A percentile compares a stretch with the other conserved stretches of the same genome.
Evolutionary conservation across 495 filamentous ascomycete genomes (phyloP).

Genomic region (Pyrenopolyporus hunteri): DNA sequence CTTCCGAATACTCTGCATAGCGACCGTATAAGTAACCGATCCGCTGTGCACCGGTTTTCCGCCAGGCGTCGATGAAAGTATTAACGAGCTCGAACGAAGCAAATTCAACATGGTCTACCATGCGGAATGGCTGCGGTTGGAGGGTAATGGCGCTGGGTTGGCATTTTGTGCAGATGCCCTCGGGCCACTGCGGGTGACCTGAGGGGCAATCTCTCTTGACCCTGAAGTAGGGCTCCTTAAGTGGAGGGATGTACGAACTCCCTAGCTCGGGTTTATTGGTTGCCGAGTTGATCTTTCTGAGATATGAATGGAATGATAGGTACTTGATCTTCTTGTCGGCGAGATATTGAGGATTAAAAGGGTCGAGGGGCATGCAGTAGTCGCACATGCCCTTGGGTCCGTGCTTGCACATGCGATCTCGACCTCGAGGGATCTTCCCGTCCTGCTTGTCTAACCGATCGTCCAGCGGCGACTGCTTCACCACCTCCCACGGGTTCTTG

Average conservation of each 20-base stretch:
- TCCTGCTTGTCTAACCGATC: slow-evolving; percentile 84
- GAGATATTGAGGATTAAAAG: slow-evolving; percentile 85
- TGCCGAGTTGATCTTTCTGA: slow-evolving; percentile 91
- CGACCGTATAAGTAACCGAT: slow-evolving; percentile 91
- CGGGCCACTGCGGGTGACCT: slow-evolving; percentile 90
- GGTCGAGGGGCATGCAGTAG: slow-evolving; percentile 98
- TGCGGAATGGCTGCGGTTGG: slow-evolving; percentile 92
- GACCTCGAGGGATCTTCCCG: slow-evolving; percentile 84
- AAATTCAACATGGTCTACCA: slow-evolving; percentile 99
- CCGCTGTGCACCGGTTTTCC: slow-evolving; percentile 76
- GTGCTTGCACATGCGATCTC: slow-evolving; percentile 95
- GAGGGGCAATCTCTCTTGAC: slow-evolving; percentile 89
- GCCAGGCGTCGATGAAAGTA: slow-evolving; percentile 88
- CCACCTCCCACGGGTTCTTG: slow-evolving; percentile 92
- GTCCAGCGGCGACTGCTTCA: slow-evolving; percentile 85
- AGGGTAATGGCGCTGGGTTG: slow-evolving; percentile 97
- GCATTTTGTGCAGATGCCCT: slow-evolving; percentile 99
- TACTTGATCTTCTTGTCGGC: slow-evolving; percentile 98
- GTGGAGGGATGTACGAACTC: slow-evolving; percentile 92
- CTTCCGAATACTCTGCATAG: slow-evolving; percentile 89
- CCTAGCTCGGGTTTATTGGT: slow-evolving; percentile 94
- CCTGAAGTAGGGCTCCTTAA: slow-evolving; percentile 92
- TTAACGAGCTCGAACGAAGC: slow-evolving; percentile 81
- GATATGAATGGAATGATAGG: slow-evolving; percentile 91
- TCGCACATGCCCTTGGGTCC: slow-evolving; percentile 98